Evolutionary conservation across 805 yeast genomes (phyloP).

Genomic region (Candida arabinofermentans): DNA sequence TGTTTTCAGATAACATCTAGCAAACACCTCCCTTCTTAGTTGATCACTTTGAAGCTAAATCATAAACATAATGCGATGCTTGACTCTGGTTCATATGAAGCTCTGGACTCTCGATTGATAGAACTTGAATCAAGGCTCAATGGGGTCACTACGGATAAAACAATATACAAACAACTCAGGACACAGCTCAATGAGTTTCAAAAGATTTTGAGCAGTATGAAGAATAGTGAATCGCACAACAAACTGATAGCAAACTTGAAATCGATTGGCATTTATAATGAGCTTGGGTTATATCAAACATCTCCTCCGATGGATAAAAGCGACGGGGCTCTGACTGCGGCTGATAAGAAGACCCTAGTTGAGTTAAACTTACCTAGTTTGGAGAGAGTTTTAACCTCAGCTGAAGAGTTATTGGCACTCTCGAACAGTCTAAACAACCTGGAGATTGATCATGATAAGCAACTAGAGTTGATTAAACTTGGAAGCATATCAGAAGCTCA

Average conservation of each 20-base stretch:
- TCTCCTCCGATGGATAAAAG: background rate
- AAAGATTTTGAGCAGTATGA: conserved; percentile 1
- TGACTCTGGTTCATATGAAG: conserved; percentile 3
- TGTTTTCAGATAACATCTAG: too few species aligned
- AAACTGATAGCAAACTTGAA: conserved; percentile 6
- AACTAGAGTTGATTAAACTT: conserved; percentile 6
- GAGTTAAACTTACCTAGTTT: conserved; percentile 8
- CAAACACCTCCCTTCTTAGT: too few species aligned
- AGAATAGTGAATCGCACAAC: conserved; percentile 6
- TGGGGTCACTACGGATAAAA: conserved; percentile 5
- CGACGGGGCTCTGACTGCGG: background rate
- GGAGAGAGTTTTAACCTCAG: conserved; percentile 3
- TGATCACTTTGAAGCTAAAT: too few species aligned
- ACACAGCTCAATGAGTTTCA: conserved; percentile 2
- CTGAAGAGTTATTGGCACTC: conserved; percentile 11
- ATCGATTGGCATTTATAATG: conserved; percentile 7
- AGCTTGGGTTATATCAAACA: conserved; percentile 1
- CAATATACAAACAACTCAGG: conserved; percentile 5
- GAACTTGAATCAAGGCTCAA: conserved; percentile 11
- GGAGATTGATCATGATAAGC: conserved; percentile 9
- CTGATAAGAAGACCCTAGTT: conserved; percentile 13
- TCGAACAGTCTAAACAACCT: conserved; percentile 5
- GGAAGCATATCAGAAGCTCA: conserved; percentile 3
- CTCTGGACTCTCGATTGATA: conserved; percentile 11
- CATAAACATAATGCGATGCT: too few species aligned